Percentiles rank a stretch among this genome's conserved stretches.
These are phyloP conservation scores for Colletotrichum sp. DNA, from an alignment of 2,329 filamentous ascomycete species.

Conservation along the genomic window DNA sequence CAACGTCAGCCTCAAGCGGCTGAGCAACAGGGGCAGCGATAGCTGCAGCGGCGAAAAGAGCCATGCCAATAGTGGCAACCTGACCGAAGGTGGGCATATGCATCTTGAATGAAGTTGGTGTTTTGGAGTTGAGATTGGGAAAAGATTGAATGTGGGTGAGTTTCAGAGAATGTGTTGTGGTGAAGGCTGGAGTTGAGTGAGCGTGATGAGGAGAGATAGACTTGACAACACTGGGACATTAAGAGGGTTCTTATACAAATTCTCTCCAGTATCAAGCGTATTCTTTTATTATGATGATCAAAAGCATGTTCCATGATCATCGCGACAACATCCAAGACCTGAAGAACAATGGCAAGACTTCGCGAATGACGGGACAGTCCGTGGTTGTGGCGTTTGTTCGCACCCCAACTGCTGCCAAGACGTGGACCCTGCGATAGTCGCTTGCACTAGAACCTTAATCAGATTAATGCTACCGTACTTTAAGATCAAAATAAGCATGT, in stretches of 20 bases:
- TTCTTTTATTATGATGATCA: neutral
- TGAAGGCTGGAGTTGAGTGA: neutral
- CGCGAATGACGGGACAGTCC: neutral
- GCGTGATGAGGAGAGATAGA: neutral
- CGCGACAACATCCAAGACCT: neutral
- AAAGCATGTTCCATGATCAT: neutral
- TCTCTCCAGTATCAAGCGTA: neutral
- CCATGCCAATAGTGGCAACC: constrained; percentile 13
- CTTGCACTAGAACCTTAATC: neutral
- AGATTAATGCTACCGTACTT: neutral
- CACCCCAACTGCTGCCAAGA: neutral
- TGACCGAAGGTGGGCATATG: constrained; percentile 15
- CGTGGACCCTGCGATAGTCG: neutral
- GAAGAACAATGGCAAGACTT: neutral
- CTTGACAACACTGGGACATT: neutral
- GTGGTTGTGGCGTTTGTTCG: neutral
- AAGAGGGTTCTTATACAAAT: neutral
- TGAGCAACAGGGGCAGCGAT: constrained; percentile 3
- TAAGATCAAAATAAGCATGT: neutral
- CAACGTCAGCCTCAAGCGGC: neutral
- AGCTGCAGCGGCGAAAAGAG: constrained; percentile 7
- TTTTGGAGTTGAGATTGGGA: neutral
- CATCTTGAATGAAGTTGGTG: neutral
- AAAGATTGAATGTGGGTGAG: neutral
- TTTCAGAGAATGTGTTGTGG: neutral